Percentiles rank a stretch among this genome's conserved stretches.
phyloP scores from a whole-genome alignment of 257 asterid species.

The Forsythia viridissima region DNA sequence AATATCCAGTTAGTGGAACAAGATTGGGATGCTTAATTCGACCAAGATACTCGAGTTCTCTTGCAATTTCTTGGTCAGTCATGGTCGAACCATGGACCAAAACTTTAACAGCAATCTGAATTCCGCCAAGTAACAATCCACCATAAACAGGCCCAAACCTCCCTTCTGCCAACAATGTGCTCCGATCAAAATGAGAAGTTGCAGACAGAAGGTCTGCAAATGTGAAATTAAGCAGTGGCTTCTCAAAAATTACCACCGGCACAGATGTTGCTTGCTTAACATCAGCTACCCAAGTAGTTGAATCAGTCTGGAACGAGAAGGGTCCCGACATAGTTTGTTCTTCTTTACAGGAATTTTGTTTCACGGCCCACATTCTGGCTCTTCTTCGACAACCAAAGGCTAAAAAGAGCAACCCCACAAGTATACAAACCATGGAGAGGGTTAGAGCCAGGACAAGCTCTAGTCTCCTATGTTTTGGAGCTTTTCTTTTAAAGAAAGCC shows the following conservation, averaged over 20 bases:
- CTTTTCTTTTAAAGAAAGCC: constrained; percentile 45
- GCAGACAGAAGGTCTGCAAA: constrained; percentile 77
- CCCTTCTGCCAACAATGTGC: constrained; percentile 80
- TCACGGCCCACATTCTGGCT: constrained; percentile 62
- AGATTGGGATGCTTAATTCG: constrained; percentile 81
- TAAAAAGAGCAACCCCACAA: constrained; percentile 66
- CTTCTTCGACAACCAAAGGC: constrained; percentile 79
- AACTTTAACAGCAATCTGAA: constrained; percentile 79
- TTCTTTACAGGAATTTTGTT: constrained; percentile 58
- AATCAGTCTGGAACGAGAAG: constrained; percentile 77
- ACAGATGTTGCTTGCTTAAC: constrained; percentile 75
- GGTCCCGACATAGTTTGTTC: constrained; percentile 77
- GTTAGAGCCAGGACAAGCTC: constrained; percentile 70
- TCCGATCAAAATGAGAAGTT: constrained; percentile 75
- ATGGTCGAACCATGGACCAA: constrained; percentile 74
- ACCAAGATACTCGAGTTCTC: constrained; percentile 80
- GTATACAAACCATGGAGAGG: constrained; percentile 70
- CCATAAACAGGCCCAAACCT: constrained; percentile 81
- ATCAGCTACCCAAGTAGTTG: constrained; percentile 87
- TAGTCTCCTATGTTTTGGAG: constrained; percentile 55
- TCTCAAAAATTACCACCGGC: constrained; percentile 74
- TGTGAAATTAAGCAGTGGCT: constrained; percentile 81
- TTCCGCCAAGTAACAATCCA: constrained; percentile 73
- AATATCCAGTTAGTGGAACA: constrained; percentile 75
- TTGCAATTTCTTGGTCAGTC: constrained; percentile 81